Percentiles rank a stretch among this genome's conserved stretches.
Evolutionary conservation across 192 early-diverging fungal species (phyloP).

Genomic region (Podila minutissima): DNA sequence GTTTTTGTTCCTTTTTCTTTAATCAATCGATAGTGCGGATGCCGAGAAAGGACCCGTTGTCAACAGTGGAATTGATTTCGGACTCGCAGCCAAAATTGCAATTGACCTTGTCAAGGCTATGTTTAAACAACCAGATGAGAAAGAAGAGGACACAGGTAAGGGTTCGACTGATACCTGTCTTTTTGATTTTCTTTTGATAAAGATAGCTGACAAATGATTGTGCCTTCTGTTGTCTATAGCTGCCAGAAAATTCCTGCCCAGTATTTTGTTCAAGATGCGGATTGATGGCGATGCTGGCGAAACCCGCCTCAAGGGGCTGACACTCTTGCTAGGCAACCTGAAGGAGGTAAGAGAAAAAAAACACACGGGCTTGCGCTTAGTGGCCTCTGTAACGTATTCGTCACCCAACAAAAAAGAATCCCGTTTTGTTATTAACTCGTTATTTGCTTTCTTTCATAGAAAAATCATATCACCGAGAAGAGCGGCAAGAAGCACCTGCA

Average conservation of each 20-base stretch:
- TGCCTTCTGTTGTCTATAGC: slow-evolving; percentile 22
- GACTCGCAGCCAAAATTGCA: slow-evolving; percentile 66
- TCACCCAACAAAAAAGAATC: background rate
- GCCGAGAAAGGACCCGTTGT: slow-evolving; percentile 28
- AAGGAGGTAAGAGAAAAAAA: slow-evolving; percentile 45
- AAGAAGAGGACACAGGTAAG: slow-evolving; percentile 3
- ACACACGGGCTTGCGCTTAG: background rate
- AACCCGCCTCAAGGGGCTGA: slow-evolving; percentile 47
- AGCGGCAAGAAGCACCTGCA: slow-evolving; percentile 64
- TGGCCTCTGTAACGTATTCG: background rate
- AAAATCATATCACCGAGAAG: slow-evolving; percentile 61
- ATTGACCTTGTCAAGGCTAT: slow-evolving; percentile 71
- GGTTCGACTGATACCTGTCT: background rate
- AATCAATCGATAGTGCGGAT: slow-evolving; percentile 34
- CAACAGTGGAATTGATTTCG: slow-evolving; percentile 48
- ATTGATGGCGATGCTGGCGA: slow-evolving; percentile 56
- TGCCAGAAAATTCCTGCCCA: slow-evolving; percentile 69
- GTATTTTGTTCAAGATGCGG: slow-evolving; percentile 68
- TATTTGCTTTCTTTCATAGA: slow-evolving; percentile 41
- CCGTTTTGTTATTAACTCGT: background rate
- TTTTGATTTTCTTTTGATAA: background rate
- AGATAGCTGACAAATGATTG: background rate
- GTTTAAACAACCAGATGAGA: slow-evolving; percentile 46
- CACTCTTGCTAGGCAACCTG: slow-evolving; percentile 47
- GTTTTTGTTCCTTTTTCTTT: background rate